Conservation (phyloP, 2,329 filamentous ascomycete species). For the Botryotinia calthae region DNA sequence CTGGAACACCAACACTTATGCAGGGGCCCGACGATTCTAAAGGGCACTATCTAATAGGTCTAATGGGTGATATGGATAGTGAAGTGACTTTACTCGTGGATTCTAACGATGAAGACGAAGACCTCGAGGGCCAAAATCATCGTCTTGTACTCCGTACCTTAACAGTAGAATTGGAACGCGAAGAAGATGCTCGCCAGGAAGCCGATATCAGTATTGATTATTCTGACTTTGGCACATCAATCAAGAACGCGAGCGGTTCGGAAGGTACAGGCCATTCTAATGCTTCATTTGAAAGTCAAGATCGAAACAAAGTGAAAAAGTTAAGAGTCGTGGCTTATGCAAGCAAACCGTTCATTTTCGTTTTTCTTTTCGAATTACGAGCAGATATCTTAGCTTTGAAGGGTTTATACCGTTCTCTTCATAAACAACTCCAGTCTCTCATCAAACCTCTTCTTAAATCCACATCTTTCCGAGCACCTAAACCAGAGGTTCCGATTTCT, state of each 20-base stretch:
- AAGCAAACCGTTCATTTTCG: slow-evolving; percentile 73
- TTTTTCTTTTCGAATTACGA: slow-evolving; percentile 65
- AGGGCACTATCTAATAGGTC: slow-evolving; percentile 64
- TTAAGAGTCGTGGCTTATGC: slow-evolving; percentile 71
- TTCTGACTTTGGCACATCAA: slow-evolving; percentile 25
- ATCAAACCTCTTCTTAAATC: slow-evolving; percentile 55
- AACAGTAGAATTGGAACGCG: slow-evolving; percentile 59
- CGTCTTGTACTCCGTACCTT: slow-evolving; percentile 64
- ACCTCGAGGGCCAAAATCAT: slow-evolving; percentile 42
- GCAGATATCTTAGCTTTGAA: slow-evolving; percentile 58
- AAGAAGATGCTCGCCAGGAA: slow-evolving; percentile 43
- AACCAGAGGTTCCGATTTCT: slow-evolving; percentile 40
- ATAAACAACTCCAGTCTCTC: slow-evolving; percentile 59
- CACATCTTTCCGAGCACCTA: slow-evolving; percentile 55
- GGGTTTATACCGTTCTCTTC: slow-evolving; percentile 57
- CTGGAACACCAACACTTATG: slow-evolving; percentile 2
- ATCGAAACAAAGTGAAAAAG: slow-evolving; percentile 53
- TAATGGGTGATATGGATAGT: slow-evolving; percentile 62
- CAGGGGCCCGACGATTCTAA: slow-evolving; percentile 28
- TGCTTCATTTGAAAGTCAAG: slow-evolving; percentile 46
- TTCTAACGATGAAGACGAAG: slow-evolving; percentile 15
- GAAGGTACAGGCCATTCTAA: slow-evolving; percentile 31
- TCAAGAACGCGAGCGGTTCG: slow-evolving; percentile 25
- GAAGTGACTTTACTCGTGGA: slow-evolving; percentile 26
- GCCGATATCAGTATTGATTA: slow-evolving; percentile 48